These are phyloP conservation scores for Paraleonurus japonicus DNA, from an alignment of 257 asterid genomes.

Conservation along the genomic window DNA sequence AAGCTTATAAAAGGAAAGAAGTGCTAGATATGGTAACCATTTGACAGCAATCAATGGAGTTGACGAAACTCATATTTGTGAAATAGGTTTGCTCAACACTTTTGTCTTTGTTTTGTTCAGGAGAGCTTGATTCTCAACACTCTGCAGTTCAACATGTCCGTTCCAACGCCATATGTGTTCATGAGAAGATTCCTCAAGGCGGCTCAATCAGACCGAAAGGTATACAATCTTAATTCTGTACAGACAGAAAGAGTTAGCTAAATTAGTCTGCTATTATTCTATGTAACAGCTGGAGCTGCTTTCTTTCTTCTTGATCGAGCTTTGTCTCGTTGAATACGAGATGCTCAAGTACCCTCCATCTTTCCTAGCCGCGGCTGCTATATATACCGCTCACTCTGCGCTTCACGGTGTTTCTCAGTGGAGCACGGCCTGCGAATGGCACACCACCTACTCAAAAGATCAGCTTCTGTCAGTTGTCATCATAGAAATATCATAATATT, in stretches of 20 bases:
- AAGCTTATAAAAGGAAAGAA: neutral
- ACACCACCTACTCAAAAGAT: slow-evolving; percentile 45
- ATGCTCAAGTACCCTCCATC: slow-evolving; percentile 84
- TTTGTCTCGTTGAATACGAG: slow-evolving; percentile 70
- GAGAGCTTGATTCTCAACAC: slow-evolving; percentile 49
- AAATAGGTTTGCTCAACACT: no score
- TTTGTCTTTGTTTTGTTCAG: neutral
- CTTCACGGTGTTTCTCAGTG: slow-evolving; percentile 58
- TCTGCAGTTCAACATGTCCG: slow-evolving; percentile 64
- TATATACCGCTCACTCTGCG: slow-evolving; percentile 69
- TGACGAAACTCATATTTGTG: no score
- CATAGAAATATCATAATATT: neutral
- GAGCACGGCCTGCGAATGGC: slow-evolving; percentile 60
- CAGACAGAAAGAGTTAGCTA: neutral
- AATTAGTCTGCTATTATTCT: neutral
- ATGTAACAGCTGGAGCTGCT: slow-evolving; percentile 56
- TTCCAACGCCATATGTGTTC: slow-evolving; percentile 75
- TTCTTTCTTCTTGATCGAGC: slow-evolving; percentile 67
- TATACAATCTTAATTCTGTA: neutral
- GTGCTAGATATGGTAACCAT: neutral
- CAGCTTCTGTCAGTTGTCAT: slow-evolving; percentile 56
- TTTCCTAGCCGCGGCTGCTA: slow-evolving; percentile 79
- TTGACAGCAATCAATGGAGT: neutral
- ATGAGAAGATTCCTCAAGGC: slow-evolving; percentile 73
- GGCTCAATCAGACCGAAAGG: slow-evolving; percentile 71